Percentiles rank a stretch among this genome's conserved stretches.
Conservation (phyloP, 208 protist genomes). For the Leishmania martiniquensis region DNA sequence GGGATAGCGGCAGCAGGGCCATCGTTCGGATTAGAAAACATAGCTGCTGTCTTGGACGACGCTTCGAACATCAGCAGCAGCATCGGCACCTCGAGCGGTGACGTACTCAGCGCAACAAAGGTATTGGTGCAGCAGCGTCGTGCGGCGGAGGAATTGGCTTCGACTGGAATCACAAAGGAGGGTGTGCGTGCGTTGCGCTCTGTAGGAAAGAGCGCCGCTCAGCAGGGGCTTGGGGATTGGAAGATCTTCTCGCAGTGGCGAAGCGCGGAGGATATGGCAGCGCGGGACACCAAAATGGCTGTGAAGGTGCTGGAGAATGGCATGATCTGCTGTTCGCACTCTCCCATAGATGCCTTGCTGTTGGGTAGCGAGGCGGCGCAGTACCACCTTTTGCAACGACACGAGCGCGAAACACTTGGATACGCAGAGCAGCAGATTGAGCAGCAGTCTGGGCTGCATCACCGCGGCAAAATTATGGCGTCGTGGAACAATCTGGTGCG, state of each 20-base stretch:
- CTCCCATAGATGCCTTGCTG: conserved; percentile 48
- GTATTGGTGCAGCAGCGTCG: conserved; percentile 34
- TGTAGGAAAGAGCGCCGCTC: conserved; percentile 65
- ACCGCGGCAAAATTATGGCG: conserved; percentile 42
- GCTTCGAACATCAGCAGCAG: not conserved
- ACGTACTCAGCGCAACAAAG: conserved; percentile 1
- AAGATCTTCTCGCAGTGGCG: conserved; percentile 87
- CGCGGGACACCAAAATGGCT: conserved; percentile 66
- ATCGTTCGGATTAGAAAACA: conserved; percentile 62
- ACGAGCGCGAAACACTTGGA: conserved; percentile 71
- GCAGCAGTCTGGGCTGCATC: conserved; percentile 43
- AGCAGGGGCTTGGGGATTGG: conserved; percentile 66
- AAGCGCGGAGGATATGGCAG: conserved; percentile 45
- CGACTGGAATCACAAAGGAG: conserved; percentile 23
- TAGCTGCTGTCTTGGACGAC: conserved; percentile 21
- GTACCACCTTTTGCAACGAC: conserved; percentile 68
- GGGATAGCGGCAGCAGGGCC: conserved; percentile 30
- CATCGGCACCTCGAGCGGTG: not conserved
- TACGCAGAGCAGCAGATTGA: conserved; percentile 83
- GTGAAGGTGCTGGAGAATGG: conserved; percentile 78
- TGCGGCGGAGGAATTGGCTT: conserved; percentile 18
- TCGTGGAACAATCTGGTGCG: conserved; percentile 77
- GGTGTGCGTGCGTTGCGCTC: conserved; percentile 47
- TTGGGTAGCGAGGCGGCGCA: conserved; percentile 63
- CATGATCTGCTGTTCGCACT: conserved; percentile 66